phyloP scores from a whole-genome alignment of 331 rosid species.

The Rosa hybrid region DNA sequence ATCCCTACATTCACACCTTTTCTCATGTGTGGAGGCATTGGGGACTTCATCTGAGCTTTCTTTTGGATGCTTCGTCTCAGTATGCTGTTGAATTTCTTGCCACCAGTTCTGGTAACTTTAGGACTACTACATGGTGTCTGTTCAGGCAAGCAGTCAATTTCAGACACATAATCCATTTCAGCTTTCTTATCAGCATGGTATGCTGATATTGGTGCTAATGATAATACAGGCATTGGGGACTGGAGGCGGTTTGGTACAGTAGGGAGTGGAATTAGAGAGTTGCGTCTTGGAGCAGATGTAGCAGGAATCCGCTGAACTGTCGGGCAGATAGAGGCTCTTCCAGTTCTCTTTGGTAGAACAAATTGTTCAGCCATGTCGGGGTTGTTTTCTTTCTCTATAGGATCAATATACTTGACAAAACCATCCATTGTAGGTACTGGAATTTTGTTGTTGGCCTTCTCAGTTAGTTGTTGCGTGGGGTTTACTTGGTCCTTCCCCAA shows the following conservation, averaged over 20 bases:
- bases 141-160: conserved; percentile 42
- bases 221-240: conserved; percentile 39
- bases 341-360: conserved; percentile 58
- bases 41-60: conserved; percentile 62
- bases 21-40: conserved; percentile 63
- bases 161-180: conserved; percentile 40
- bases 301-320: conserved; percentile 53
- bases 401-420: conserved; percentile 58
- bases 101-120: conserved; percentile 53
- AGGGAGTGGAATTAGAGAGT: conserved; percentile 83
- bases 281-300: conserved; percentile 60
- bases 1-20: conserved; percentile 73
- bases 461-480: conserved; percentile 50
- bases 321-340: conserved; percentile 80
- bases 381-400: conserved; percentile 79
- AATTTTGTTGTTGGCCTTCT: conserved; percentile 53
- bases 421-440: conserved; percentile 47
- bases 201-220: conserved; percentile 34
- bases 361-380: conserved; percentile 58
- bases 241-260: conserved; percentile 46
- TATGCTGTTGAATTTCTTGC: conserved; percentile 57
- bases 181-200: conserved; percentile 51
- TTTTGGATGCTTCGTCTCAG: conserved; percentile 71
- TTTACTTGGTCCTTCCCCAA: conserved; percentile 53
- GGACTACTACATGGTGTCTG: conserved; percentile 74